Conservation (phyloP, 495 filamentous ascomycete genomes). For the Xylaria venustula region DNA sequence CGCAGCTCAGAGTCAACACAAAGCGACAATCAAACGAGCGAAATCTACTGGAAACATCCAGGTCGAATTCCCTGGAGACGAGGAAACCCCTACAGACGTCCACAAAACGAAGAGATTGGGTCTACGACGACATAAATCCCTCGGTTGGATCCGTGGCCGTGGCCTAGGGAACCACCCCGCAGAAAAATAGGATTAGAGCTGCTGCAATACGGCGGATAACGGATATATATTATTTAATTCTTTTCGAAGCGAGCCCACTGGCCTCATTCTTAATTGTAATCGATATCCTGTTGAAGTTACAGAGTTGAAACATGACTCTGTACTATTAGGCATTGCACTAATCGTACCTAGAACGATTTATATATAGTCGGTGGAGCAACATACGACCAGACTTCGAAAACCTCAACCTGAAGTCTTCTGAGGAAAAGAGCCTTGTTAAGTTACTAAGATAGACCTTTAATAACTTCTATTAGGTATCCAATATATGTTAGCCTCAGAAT, state of each 20-base stretch:
- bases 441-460: neutral
- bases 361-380: too few relatives aligned
- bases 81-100: neutral
- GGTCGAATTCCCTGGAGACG: neutral
- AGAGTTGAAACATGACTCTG: too few relatives aligned
- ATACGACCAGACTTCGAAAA: neutral
- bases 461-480: neutral
- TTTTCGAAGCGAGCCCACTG: neutral
- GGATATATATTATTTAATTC: neutral
- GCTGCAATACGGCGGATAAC: neutral
- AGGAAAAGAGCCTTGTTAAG: neutral
- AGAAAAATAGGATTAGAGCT: neutral
- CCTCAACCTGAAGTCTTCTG: neutral
- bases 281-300: neutral
- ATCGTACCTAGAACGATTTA: too few relatives aligned
- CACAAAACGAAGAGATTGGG: neutral
- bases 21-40: conserved; percentile 1
- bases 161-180: neutral
- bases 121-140: conserved; percentile 10
- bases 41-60: conserved; percentile 14
- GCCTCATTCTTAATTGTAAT: neutral
- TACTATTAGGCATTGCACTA: too few relatives aligned
- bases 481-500: neutral
- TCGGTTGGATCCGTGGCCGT: conserved; percentile 7
- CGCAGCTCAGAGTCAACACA: conserved; percentile 31